phyloP scores from a whole-genome alignment of 768 basidiomycete species.

The Boletus insuetus region DNA sequence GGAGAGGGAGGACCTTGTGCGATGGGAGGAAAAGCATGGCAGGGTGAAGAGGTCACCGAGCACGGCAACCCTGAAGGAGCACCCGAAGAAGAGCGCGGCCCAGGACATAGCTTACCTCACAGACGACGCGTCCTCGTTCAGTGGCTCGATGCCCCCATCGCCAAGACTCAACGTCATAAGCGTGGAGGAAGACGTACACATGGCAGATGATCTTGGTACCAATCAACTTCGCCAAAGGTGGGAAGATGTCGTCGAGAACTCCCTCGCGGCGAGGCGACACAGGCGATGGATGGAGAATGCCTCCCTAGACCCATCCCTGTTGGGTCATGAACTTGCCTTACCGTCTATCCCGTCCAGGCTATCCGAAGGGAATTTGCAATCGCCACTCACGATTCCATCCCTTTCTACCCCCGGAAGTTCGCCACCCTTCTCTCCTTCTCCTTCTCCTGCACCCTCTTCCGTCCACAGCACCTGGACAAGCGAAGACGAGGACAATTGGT shows the following conservation, averaged over 20 bases:
- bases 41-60: slow-evolving; percentile 36
- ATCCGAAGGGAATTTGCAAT: slow-evolving; percentile 21
- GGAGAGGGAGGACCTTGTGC: slow-evolving; percentile 55
- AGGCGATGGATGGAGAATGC: background rate
- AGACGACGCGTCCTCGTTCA: slow-evolving; percentile 14
- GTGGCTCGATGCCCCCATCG: slow-evolving; percentile 20
- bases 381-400: slow-evolving; percentile 26
- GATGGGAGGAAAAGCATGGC: slow-evolving; percentile 44
- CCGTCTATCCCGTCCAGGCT: slow-evolving; percentile 29
- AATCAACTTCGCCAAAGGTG: slow-evolving; percentile 4
- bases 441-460: slow-evolving; percentile 13
- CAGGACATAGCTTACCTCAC: slow-evolving; percentile 16
- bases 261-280: slow-evolving; percentile 2
- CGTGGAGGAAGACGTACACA: slow-evolving; percentile 10
- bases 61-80: slow-evolving; percentile 40
- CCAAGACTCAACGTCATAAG: slow-evolving; percentile 15
- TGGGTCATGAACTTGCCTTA: slow-evolving; percentile 11
- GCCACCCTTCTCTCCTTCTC: slow-evolving; percentile 19
- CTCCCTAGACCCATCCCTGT: slow-evolving; percentile 1
- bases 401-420: slow-evolving; percentile 8
- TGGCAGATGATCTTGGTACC: slow-evolving; percentile 2
- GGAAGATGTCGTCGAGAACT: slow-evolving; percentile 16
- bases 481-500: slow-evolving; percentile 14
- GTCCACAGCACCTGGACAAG: slow-evolving; percentile 3
- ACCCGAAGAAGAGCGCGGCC: background rate